Evolutionary conservation across 2,329 filamentous ascomycete species (phyloP).

Genomic region (Aspergillus spinulosporus): DNA sequence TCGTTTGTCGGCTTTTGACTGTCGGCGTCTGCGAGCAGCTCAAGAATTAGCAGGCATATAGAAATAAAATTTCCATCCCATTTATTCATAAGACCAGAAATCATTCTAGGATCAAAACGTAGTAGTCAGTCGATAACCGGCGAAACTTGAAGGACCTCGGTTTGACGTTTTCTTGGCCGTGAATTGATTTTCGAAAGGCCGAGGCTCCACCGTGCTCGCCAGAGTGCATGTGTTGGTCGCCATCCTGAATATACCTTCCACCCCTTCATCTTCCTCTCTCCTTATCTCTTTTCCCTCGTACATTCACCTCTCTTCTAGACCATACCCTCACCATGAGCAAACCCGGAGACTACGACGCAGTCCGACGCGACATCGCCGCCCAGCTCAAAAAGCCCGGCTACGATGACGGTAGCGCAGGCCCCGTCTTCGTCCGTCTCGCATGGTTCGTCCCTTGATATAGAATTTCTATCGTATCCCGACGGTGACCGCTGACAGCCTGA

Average conservation of each 20-base stretch:
- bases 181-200: conserved; percentile 3
- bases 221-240: conserved; percentile 12
- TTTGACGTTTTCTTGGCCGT: not conserved
- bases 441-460: conserved; percentile 49
- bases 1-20: not conserved
- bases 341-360: conserved; percentile 47
- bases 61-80: not conserved
- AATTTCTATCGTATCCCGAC: not conserved
- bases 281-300: not conserved
- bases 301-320: not conserved
- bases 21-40: not conserved
- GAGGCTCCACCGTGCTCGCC: conserved; percentile 11
- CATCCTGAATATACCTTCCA: not conserved
- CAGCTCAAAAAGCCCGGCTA: conserved; percentile 62
- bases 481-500: not conserved
- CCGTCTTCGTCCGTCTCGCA: conserved; percentile 63
- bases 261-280: not conserved
- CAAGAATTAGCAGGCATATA: not conserved
- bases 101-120: too few relatives aligned
- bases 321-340: conserved; percentile 33
- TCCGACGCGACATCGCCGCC: conserved; percentile 55
- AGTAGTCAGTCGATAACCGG: not conserved
- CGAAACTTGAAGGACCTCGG: conserved; percentile 6
- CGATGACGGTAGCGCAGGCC: conserved; percentile 65
- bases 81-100: not conserved